These are phyloP conservation scores for Lophiotrema nucula DNA, from an alignment of 495 filamentous ascomycete species.

Conservation along the genomic window DNA sequence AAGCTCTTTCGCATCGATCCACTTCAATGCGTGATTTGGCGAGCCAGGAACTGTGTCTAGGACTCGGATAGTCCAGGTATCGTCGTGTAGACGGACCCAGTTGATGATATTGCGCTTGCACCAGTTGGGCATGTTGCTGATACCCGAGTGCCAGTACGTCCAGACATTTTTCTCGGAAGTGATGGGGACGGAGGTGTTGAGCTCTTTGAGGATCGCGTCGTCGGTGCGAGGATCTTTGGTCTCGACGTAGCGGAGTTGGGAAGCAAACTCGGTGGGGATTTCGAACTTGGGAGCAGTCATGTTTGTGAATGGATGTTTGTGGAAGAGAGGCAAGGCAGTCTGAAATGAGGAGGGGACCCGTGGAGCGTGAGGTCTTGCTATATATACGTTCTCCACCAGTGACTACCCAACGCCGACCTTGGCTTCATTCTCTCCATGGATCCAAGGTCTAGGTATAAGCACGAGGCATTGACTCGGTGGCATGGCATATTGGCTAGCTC, in stretches of 20 bases:
- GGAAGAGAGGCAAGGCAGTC: no score
- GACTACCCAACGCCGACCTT: no score
- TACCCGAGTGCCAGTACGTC: constrained; percentile 46
- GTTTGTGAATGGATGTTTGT: no score
- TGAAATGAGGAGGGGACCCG: no score
- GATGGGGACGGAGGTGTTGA: constrained; percentile 26
- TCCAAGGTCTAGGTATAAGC: no score
- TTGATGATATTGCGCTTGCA: constrained; percentile 38
- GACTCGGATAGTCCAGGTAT: constrained; percentile 30
- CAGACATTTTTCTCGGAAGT: constrained; percentile 48
- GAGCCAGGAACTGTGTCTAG: constrained; percentile 27
- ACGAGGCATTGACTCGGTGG: no score
- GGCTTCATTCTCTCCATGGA: no score
- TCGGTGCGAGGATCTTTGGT: constrained; percentile 24
- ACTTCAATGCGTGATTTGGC: constrained; percentile 32
- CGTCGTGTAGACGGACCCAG: constrained; percentile 31
- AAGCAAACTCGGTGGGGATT: constrained; percentile 12
- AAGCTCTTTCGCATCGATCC: constrained; percentile 37
- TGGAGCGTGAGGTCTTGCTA: no score
- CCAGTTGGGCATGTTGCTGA: constrained; percentile 41
- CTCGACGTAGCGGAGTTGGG: constrained; percentile 11
- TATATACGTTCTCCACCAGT: no score
- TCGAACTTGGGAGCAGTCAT: background rate
- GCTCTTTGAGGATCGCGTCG: constrained; percentile 28
- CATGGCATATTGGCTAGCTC: no score